phyloP scores from a whole-genome alignment of 768 basidiomycete genomes.

The Serendipita vermifera region DNA sequence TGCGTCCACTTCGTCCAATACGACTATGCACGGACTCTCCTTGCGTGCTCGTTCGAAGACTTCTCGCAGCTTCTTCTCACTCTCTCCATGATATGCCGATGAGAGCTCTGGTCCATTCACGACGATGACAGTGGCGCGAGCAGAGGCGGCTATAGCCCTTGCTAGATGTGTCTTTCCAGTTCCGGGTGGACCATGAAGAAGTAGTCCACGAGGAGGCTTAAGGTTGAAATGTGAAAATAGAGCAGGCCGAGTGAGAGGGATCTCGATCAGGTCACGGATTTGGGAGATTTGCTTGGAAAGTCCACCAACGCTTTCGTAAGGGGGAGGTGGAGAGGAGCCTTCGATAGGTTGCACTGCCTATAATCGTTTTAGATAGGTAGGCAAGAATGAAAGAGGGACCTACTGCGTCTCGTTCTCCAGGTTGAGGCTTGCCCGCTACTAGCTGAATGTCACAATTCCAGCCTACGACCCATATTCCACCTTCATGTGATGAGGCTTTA shows the following conservation, averaged over 20 bases:
- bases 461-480: too few species aligned
- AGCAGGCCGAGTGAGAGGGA: conserved; percentile 71
- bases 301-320: conserved; percentile 81
- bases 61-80: conserved; percentile 77
- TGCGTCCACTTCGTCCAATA: conserved; percentile 93
- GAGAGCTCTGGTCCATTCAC: conserved; percentile 93
- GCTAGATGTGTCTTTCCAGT: conserved; percentile 97
- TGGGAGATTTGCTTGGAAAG: conserved; percentile 74
- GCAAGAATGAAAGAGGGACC: too few species aligned
- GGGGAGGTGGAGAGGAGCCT: conserved; percentile 28
- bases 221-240: conserved; percentile 73
- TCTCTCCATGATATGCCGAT: conserved; percentile 94
- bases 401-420: too few species aligned
- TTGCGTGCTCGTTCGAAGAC: conserved; percentile 76
- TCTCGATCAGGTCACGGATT: conserved; percentile 74
- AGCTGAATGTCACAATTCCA: too few species aligned
- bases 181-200: conserved; percentile 91
- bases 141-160: conserved; percentile 81
- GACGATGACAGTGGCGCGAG: conserved; percentile 74
- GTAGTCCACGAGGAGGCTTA: conserved; percentile 91
- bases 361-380: too few species aligned
- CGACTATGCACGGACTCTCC: conserved; percentile 81
- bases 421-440: too few species aligned
- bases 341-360: too few species aligned
- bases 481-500: too few species aligned